Evolutionary conservation across 2,329 filamentous ascomycete species (phyloP), one percentile per base, ranked within the genome.

Genomic region (Cercospora sp.): DNA sequence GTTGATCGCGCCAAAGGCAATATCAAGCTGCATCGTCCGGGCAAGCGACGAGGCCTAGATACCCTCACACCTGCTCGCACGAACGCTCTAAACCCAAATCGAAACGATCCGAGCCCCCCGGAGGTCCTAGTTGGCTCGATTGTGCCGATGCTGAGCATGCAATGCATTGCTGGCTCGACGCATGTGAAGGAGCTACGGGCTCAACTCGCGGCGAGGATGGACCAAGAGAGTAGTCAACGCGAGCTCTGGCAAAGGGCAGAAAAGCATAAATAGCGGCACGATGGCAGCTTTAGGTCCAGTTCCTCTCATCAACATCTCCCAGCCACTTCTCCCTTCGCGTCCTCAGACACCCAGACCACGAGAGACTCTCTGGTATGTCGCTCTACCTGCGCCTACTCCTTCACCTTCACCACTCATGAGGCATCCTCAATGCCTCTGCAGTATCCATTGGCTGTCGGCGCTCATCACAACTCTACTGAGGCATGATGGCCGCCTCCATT

Each of bases 91-190:
- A 80, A 79, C 80, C 78, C 78, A 78, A 63, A 78, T 72, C 78
- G 78, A 72, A 76, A 78, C 77, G 75, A 78, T 78, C 78, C 78
- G 78, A 76, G 64, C 73, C 77, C 82, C 68, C 81, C 79, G 81
- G 79, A 75, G 79, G 78, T 70, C 78, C 76, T 79, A 73, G 82
- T 83, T 83, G 82, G 82, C 78, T 74, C 68, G 70, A 72, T 72
- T 68, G 51, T 64, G 53, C 65, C 60, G 67, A 63, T 66, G 64
- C 63, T 69, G 64, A 67, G 63, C 57, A 60, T 55, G 65, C 60
- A 66, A 60, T 65, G 67, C 59, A 62, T 68, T 63, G 63, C 60
- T 64, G 67, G 67, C 58, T 62, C 45, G 64, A 58, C 59, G 67
- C 67, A 40, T 65, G 53, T 66, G 45, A 66, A 66, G 63, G 53